A percentile compares a stretch with the other conserved stretches of the same genome.
Conservation (phyloP, 768 basidiomycete species). For the Boletus subparvulus region DNA sequence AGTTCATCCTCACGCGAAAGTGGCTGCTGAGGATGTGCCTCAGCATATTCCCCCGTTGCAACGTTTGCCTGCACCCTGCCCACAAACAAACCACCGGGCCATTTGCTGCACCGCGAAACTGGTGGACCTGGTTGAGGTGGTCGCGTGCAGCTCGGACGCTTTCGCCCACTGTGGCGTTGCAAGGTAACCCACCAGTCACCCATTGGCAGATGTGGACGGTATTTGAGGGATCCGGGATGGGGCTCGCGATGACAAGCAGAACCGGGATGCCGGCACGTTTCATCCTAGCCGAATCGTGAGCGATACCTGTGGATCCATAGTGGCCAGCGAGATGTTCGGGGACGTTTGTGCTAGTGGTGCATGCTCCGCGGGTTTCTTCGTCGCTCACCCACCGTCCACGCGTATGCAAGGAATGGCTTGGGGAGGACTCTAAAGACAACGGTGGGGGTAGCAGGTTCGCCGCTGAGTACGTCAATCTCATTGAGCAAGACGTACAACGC, state of each 20-base stretch:
- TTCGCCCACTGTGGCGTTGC: slow-evolving; percentile 4
- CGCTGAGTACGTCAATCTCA: too few relatives aligned
- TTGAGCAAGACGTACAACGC: too few relatives aligned
- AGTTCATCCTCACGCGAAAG: slow-evolving; percentile 9
- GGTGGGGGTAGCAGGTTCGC: too few relatives aligned
- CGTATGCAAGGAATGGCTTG: too few relatives aligned
- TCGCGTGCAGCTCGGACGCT: slow-evolving; percentile 6
- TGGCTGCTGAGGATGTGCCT: slow-evolving; percentile 21
- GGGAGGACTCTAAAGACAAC: too few relatives aligned
- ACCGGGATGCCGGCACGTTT: too few relatives aligned
- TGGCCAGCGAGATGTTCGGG: too few relatives aligned
- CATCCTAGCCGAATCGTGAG: too few relatives aligned
- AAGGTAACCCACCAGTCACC: not conserved
- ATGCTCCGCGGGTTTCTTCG: too few relatives aligned
- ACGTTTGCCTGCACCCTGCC: not conserved
- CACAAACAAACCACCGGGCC: slow-evolving; percentile 3
- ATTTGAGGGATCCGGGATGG: not conserved
- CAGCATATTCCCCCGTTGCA: slow-evolving; percentile 19
- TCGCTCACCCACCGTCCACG: too few relatives aligned
- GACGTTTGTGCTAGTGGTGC: too few relatives aligned
- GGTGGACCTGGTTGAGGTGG: slow-evolving; percentile 16
- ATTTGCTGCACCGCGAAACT: slow-evolving; percentile 4
- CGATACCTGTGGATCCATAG: too few relatives aligned
- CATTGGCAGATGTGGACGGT: slow-evolving; percentile 3
- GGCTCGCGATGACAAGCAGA: not conserved